These are phyloP conservation scores for Myriangium duriaei DNA, from an alignment of 2,329 filamentous ascomycete genomes.

Conservation along the genomic window DNA sequence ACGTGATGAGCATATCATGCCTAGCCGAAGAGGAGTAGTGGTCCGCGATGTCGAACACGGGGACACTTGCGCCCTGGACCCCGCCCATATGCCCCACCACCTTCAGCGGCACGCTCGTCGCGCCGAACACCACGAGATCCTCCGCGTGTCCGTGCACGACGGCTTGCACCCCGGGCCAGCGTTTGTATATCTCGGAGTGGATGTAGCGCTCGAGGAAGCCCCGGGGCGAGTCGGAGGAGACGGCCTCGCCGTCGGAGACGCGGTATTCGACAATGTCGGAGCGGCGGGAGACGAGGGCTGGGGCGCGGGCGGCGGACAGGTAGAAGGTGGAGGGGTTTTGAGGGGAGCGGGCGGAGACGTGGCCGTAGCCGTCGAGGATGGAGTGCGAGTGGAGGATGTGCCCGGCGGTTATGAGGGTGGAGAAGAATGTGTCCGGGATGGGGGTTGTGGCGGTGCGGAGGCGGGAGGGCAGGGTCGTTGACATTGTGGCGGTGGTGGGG, in stretches of 20 bases:
- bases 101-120: conserved; percentile 28
- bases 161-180: conserved; percentile 30
- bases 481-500: conserved; percentile 1
- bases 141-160: conserved; percentile 33
- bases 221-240: conserved; percentile 15
- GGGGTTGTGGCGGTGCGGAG: conserved; percentile 5
- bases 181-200: conserved; percentile 33
- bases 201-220: conserved; percentile 32
- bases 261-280: conserved; percentile 34
- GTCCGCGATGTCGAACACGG: conserved; percentile 23
- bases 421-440: conserved; percentile 17
- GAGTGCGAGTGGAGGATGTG: conserved; percentile 24
- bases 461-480: conserved; percentile 1
- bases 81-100: conserved; percentile 31
- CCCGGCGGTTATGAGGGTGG: conserved; percentile 24
- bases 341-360: conserved; percentile 25
- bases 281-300: conserved; percentile 29
- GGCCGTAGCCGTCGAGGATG: conserved; percentile 24
- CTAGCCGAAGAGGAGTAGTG: conserved; percentile 20
- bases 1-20: conserved; percentile 24
- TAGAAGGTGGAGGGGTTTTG: conserved; percentile 30
- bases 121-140: conserved; percentile 31
- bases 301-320: conserved; percentile 31
- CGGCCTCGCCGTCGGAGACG: conserved; percentile 27
- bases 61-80: conserved; percentile 27